Base-by-base conservation (phyloP, 176 grass and related monocot genomes). In the Tuctoria greenei region DNA sequence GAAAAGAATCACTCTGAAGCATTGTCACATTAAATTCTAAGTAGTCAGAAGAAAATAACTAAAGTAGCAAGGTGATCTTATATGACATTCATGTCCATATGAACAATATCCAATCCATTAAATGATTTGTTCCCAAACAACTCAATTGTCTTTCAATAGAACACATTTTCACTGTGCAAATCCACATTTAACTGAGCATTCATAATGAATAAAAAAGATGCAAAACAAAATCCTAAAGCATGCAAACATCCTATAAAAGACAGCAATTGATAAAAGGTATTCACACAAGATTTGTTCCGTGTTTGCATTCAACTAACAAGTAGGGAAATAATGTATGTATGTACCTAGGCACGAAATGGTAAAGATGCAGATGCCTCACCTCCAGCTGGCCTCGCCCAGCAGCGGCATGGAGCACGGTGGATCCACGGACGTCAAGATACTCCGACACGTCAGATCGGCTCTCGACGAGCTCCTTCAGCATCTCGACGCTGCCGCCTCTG, bases 371-470 rank as follows among this genome's bases (percentile, higher is more conserved):
- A 64, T 16, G 75, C 28, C 81, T 86, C 84, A 99, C 95, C 91
- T 95, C 73, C 13, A 88, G 80, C 82, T 95, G 95, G 8, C 92
- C 95, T 86, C 86, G 76, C 31, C 87, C 91, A 7, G 91, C 79
- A 40, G 95, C 95, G 8, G 92, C 84, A 57, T 99, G 95, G 74
- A 99, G 86, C 81, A 95, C 82, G 10, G 91, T 92, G 12, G 82
- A 92, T 81, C 92, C 95, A 60, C 80, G 85, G 71, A 90, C 71
- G 73, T 99, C 95, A 71, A 88, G 75, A 20, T 90, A 95, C 39
- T 49, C 87, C 20, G 71, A 88, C 8, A 90, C 86, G 51, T 86
- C 61, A 28, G 85, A 85, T 25, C 76, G 77, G 1, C 81, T 67
- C 7, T 84, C 65, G 10, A 99, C 16, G 44, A 99, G 83, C 59